A percentile compares a stretch with the other conserved stretches of the same genome.
Conservation (phyloP, 352 stramenopile genomes). For the Phytophthora colocasiae region DNA sequence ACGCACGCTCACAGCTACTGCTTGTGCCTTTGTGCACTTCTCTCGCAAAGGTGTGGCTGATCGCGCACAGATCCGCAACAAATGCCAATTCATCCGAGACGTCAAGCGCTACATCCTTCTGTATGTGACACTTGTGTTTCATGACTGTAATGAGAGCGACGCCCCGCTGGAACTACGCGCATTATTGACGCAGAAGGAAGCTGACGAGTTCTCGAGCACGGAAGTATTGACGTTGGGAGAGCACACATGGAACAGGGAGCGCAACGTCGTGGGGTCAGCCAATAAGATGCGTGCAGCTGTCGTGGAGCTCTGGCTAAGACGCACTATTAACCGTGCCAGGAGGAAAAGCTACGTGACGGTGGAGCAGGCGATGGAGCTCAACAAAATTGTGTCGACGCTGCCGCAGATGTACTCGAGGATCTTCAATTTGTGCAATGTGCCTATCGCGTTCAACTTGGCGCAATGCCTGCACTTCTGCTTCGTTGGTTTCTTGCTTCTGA, state of each 20-base stretch:
- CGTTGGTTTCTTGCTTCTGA: slow-evolving; percentile 53
- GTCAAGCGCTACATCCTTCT: slow-evolving; percentile 67
- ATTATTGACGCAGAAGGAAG: slow-evolving; percentile 54
- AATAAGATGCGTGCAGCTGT: slow-evolving; percentile 62
- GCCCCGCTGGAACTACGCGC: slow-evolving; percentile 48
- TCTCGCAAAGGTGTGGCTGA: slow-evolving; percentile 45
- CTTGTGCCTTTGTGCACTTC: slow-evolving; percentile 59
- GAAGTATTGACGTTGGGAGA: slow-evolving; percentile 50
- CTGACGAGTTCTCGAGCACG: slow-evolving; percentile 43
- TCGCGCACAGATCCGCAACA: slow-evolving; percentile 43
- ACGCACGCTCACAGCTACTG: slow-evolving; percentile 44
- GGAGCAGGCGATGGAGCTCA: slow-evolving; percentile 59
- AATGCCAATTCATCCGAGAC: slow-evolving; percentile 63
- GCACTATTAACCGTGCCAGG: slow-evolving; percentile 47
- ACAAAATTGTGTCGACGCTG: slow-evolving; percentile 52
- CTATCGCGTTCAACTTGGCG: slow-evolving; percentile 54
- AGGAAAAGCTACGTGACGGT: slow-evolving; percentile 51
- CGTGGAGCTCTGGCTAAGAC: slow-evolving; percentile 67
- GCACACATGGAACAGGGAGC: slow-evolving; percentile 51
- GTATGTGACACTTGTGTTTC: slow-evolving; percentile 62
- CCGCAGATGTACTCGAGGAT: slow-evolving; percentile 61
- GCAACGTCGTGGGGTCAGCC: slow-evolving; percentile 51
- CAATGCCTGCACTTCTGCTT: slow-evolving; percentile 52
- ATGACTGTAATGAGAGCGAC: slow-evolving; percentile 61
- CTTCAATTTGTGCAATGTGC: slow-evolving; percentile 58